phyloP scores from a whole-genome alignment of 768 basidiomycete genomes.

The Rhodotorula babjevae region DNA sequence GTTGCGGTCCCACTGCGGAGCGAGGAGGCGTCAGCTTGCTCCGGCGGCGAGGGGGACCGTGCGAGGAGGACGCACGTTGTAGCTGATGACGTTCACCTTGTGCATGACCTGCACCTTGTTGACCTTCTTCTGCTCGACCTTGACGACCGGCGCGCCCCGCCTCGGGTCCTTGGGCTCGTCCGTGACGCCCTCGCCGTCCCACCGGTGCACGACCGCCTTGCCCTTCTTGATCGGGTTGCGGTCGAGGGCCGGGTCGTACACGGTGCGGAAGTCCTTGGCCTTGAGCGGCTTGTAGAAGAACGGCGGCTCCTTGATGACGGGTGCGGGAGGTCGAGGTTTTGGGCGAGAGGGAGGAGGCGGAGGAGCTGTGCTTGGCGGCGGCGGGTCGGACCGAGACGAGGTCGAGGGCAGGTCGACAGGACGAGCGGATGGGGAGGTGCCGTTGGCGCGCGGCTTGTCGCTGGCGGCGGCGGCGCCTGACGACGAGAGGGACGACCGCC shows the following conservation, averaged over 20 bases:
- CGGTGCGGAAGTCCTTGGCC: slow-evolving; percentile 14
- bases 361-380: neutral
- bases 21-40: neutral
- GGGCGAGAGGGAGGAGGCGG: neutral
- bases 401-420: too few species aligned
- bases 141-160: slow-evolving; percentile 46
- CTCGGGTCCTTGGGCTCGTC: slow-evolving; percentile 57
- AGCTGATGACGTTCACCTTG: slow-evolving; percentile 54
- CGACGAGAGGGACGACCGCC: neutral
- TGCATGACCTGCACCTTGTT: slow-evolving; percentile 33
- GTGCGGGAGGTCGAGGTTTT: neutral
- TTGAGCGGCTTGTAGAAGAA: slow-evolving; percentile 34
- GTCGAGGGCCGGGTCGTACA: slow-evolving; percentile 32
- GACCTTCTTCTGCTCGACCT: slow-evolving; percentile 43
- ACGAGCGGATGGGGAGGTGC: neutral
- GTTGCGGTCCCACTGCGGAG: slow-evolving; percentile 64
- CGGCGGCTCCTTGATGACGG: slow-evolving; percentile 11
- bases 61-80: slow-evolving; percentile 54
- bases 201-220: slow-evolving; percentile 56
- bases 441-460: neutral
- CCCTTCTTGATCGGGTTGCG: slow-evolving; percentile 50
- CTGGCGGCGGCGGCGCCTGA: neutral
- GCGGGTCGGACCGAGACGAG: neutral
- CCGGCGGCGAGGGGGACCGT: neutral
- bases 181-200: slow-evolving; percentile 57